These are phyloP conservation scores for Citrullus mucosospermus DNA, from an alignment of 306 rosid species.

Conservation along the genomic window DNA sequence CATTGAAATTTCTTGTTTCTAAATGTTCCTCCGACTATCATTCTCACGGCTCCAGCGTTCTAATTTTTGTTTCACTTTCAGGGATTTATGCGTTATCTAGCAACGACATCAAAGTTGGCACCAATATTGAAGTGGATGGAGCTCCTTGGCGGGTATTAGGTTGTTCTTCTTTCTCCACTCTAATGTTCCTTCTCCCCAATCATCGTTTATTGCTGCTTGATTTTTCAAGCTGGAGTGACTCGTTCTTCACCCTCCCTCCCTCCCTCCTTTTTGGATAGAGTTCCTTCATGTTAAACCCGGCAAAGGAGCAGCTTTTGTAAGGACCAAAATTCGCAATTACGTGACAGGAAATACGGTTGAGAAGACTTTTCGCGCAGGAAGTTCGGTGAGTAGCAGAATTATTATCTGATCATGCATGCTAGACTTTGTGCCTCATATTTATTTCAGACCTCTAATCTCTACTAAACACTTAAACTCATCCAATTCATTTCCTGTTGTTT, in stretches of 20 bases:
- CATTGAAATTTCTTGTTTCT: background rate
- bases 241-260: background rate
- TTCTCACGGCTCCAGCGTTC: too few relatives aligned
- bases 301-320: conserved; percentile 91
- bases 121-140: conserved; percentile 71
- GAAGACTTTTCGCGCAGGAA: conserved; percentile 88
- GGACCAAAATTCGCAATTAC: conserved; percentile 86
- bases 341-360: conserved; percentile 79
- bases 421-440: background rate
- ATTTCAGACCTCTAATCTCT: background rate
- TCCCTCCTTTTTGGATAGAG: conserved; percentile 28
- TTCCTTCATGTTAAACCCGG: conserved; percentile 98
- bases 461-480: background rate
- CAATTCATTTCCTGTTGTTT: background rate
- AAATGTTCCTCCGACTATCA: background rate
- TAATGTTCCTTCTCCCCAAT: background rate
- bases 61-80: conserved; percentile 14
- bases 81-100: conserved; percentile 68
- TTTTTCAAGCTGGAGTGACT: background rate
- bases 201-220: background rate
- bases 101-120: conserved; percentile 88
- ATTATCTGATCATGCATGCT: background rate
- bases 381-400: conserved; percentile 29
- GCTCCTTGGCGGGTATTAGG: conserved; percentile 90
- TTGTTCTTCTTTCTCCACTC: conserved; percentile 1